A percentile compares a stretch with the other conserved stretches of the same genome.
phyloP scores from a whole-genome alignment of 768 basidiomycete species.

The Termitomyces sp. region DNA sequence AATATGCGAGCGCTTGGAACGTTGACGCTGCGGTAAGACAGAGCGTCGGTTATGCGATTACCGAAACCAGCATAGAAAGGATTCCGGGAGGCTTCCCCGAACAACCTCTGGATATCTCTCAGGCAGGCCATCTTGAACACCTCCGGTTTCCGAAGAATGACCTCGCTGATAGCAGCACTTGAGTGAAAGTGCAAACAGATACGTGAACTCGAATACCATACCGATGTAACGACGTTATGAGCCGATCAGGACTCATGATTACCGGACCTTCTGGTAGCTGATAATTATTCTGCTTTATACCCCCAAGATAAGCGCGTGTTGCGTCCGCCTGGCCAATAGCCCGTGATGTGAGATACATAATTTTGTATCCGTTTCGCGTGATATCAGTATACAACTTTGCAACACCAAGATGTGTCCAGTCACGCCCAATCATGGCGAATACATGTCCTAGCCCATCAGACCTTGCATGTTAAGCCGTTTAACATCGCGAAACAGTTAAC shows the following conservation, averaged over 20 bases:
- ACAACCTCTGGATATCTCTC: slow-evolving; percentile 88
- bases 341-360: slow-evolving; percentile 95
- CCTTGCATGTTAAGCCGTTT: slow-evolving; percentile 30
- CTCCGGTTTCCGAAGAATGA: slow-evolving; percentile 98
- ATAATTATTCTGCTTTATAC: slow-evolving; percentile 93
- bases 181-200: background rate
- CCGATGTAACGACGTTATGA: slow-evolving; percentile 95
- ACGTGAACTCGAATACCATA: slow-evolving; percentile 25
- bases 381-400: slow-evolving; percentile 98
- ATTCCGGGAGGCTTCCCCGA: slow-evolving; percentile 62
- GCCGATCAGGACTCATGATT: slow-evolving; percentile 95
- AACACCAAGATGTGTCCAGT: slow-evolving; percentile 97
- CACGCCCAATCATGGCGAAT: slow-evolving; percentile 95
- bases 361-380: slow-evolving; percentile 91
- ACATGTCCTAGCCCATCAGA: slow-evolving; percentile 96
- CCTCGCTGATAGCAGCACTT: slow-evolving; percentile 55
- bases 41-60: slow-evolving; percentile 95
- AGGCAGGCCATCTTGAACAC: slow-evolving; percentile 99
- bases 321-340: slow-evolving; percentile 98
- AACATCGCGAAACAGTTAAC: background rate
- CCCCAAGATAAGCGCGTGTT: slow-evolving; percentile 89
- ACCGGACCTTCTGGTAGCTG: slow-evolving; percentile 97
- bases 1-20: slow-evolving; percentile 93
- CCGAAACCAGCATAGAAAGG: slow-evolving; percentile 98
- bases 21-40: slow-evolving; percentile 96